Conservation (phyloP, 1,139 yeast species). For the Candida buenavistaensis region DNA sequence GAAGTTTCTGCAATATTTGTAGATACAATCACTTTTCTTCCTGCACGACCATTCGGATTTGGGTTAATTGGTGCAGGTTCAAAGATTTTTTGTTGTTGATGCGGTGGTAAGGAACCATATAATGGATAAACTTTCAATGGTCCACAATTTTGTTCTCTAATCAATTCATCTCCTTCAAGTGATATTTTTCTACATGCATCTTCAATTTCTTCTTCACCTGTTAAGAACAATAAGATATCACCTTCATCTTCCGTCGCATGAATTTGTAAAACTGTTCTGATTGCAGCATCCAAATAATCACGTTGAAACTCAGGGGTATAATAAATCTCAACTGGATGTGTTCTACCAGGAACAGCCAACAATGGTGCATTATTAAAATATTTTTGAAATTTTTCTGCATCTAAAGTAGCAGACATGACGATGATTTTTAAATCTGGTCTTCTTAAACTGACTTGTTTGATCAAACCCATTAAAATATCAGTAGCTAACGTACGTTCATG, state of each 20-base stretch:
- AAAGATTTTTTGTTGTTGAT: constrained; percentile 90
- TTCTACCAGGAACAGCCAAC: constrained; percentile 96
- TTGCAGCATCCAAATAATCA: constrained; percentile 92
- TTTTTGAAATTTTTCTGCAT: constrained; percentile 91
- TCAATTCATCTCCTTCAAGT: constrained; percentile 83
- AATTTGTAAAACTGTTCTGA: constrained; percentile 90
- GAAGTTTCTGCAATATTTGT: constrained; percentile 98
- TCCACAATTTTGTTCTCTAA: constrained; percentile 87
- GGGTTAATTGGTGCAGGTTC: constrained; percentile 78
- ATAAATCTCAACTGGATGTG: constrained; percentile 95
- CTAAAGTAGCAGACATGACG: constrained; percentile 96
- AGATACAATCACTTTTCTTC: constrained; percentile 90
- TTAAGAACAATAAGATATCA: constrained; percentile 81
- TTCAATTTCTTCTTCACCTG: constrained; percentile 98
- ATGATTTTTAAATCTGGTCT: constrained; percentile 89
- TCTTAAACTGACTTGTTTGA: constrained; percentile 76
- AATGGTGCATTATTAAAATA: constrained; percentile 92
- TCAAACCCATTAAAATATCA: constrained; percentile 92
- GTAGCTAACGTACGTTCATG: constrained; percentile 97
- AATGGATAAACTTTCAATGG: constrained; percentile 88
- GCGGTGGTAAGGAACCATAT: constrained; percentile 94
- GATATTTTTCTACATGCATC: constrained; percentile 90
- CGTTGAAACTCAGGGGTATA: constrained; percentile 96
- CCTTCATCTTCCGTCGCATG: constrained; percentile 97
- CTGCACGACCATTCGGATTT: constrained; percentile 75